These are phyloP conservation scores for Oryza officinalis DNA, from an alignment of 176 grass and related monocot species.

Conservation along the genomic window DNA sequence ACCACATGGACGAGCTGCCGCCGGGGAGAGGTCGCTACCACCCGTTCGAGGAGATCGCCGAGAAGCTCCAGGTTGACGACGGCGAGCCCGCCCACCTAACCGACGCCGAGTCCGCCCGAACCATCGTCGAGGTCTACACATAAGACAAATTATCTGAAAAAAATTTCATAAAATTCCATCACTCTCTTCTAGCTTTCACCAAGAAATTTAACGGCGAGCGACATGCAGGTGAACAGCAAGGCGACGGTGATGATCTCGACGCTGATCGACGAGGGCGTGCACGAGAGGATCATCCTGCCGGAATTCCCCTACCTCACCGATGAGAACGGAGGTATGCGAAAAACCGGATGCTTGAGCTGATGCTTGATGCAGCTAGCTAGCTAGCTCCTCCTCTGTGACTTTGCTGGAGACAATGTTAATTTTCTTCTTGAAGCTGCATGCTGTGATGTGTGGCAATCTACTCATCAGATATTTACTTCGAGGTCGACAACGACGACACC, in stretches of 20 bases:
- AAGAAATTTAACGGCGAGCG: neutral
- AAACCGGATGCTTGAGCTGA: neutral
- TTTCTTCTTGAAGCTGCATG: conserved; percentile 35
- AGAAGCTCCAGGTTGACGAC: conserved; percentile 25
- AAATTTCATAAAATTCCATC: too few species aligned
- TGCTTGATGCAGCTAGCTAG: too few species aligned
- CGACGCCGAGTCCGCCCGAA: conserved; percentile 69
- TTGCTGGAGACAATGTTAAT: conserved; percentile 21
- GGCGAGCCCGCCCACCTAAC: conserved; percentile 52
- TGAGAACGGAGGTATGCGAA: conserved; percentile 74
- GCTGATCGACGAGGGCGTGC: conserved; percentile 52
- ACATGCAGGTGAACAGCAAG: conserved; percentile 77
- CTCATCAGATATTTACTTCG: conserved; percentile 97
- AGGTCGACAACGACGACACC: conserved; percentile 72
- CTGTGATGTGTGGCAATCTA: conserved; percentile 39
- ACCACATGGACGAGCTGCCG: conserved; percentile 44
- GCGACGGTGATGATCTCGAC: conserved; percentile 68
- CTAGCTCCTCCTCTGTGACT: conserved; percentile 2
- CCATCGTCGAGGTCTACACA: conserved; percentile 56
- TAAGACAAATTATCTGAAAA: too few species aligned
- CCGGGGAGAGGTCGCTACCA: conserved; percentile 48
- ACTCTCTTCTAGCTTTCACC: neutral
- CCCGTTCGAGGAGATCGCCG: conserved; percentile 72
- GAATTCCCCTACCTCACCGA: conserved; percentile 87
- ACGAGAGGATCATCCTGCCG: conserved; percentile 63